phyloP scores from a whole-genome alignment of 2,329 filamentous ascomycete species.

The Colletotrichum chrysophilum region DNA sequence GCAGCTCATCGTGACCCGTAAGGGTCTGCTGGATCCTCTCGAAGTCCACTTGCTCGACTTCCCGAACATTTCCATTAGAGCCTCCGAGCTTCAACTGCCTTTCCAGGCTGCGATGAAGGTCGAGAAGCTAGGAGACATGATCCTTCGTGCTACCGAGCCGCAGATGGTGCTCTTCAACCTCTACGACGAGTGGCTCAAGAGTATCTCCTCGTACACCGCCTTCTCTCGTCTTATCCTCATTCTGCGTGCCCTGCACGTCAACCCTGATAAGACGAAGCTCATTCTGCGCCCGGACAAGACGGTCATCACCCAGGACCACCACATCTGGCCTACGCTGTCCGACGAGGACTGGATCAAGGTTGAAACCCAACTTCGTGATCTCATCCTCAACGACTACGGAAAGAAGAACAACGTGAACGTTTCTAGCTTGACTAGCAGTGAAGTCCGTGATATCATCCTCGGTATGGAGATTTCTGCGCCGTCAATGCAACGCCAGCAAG shows the following conservation, averaged over 20 bases:
- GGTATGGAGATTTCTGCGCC: constrained; percentile 99
- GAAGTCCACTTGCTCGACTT: constrained; percentile 98
- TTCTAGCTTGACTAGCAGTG: constrained; percentile 92
- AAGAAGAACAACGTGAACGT: constrained; percentile 99
- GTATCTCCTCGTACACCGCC: constrained; percentile 96
- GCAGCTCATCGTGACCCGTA: constrained; percentile 96
- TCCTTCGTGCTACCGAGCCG: constrained; percentile 94
- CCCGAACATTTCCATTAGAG: constrained; percentile 98
- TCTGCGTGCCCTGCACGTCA: constrained; percentile 92
- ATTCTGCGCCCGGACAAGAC: constrained; percentile 95
- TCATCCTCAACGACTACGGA: constrained; percentile 97
- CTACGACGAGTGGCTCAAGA: constrained; percentile 99
- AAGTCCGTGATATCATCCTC: constrained; percentile 97
- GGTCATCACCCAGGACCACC: constrained; percentile 97
- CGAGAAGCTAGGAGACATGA: constrained; percentile 99
- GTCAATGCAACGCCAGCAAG: constrained; percentile 97
- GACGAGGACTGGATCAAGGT: constrained; percentile 99
- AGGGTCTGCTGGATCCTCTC: constrained; percentile 94
- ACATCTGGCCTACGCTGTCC: constrained; percentile 94
- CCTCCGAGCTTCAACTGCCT: constrained; percentile 93
- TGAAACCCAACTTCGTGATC: constrained; percentile 92
- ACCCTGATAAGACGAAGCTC: constrained; percentile 97
- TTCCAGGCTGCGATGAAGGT: constrained; percentile 99
- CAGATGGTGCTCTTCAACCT: constrained; percentile 99
- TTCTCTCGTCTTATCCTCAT: constrained; percentile 96